Percentiles rank a stretch among this genome's conserved stretches.
Evolutionary conservation across 306 rosid genomes (phyloP).

Genomic region (Styphnolobium japonicum): DNA sequence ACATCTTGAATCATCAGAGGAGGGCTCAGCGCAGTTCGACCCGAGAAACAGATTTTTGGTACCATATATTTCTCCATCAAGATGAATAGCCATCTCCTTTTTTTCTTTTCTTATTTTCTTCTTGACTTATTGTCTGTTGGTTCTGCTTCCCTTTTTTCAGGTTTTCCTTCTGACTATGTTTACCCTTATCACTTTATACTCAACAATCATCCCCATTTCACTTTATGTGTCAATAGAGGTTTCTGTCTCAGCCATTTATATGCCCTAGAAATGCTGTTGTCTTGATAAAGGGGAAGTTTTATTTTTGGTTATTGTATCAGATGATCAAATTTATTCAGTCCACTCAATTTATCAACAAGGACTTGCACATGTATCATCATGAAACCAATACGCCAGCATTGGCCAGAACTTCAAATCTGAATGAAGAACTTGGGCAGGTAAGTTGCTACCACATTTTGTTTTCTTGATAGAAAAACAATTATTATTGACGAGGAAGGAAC

Average conservation of each 20-base stretch:
- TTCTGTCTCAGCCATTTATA: slow-evolving; percentile 34
- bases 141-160: slow-evolving; percentile 45
- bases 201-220: slow-evolving; percentile 94
- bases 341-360: slow-evolving; percentile 93
- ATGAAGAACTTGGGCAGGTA: slow-evolving; percentile 99
- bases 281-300: slow-evolving; percentile 18
- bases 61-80: slow-evolving; percentile 29
- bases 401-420: slow-evolving; percentile 98
- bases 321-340: slow-evolving; percentile 97
- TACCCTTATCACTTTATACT: slow-evolving; percentile 89
- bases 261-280: slow-evolving; percentile 4
- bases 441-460: slow-evolving; percentile 5
- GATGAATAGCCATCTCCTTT: slow-evolving; percentile 21
- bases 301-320: slow-evolving; percentile 45
- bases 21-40: slow-evolving; percentile 63
- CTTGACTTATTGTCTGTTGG: slow-evolving; percentile 21
- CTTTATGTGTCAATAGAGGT: slow-evolving; percentile 99
- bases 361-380: slow-evolving; percentile 78
- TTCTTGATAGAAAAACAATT: neutral
- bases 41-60: slow-evolving; percentile 82
- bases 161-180: slow-evolving; percentile 84
- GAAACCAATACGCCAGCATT: slow-evolving; percentile 93
- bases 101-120: neutral
- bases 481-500: neutral
- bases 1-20: slow-evolving; percentile 57